Evolutionary conservation across 495 filamentous ascomycete genomes (phyloP).

Genomic region (Annulohypoxylon moriforme): DNA sequence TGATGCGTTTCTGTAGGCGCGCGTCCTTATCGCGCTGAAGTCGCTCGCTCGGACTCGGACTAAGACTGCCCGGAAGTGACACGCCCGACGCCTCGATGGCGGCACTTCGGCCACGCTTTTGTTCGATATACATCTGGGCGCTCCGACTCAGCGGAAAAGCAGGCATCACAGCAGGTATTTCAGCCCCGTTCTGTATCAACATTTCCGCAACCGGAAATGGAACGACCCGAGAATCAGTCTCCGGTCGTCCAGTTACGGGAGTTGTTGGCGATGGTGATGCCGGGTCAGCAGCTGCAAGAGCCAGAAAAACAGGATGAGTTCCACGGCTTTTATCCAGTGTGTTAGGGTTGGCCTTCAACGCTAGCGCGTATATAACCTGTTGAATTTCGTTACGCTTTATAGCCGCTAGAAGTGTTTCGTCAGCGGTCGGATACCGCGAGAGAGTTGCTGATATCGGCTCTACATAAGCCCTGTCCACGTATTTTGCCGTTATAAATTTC

Average conservation of each 20-base stretch:
- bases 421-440: constrained; percentile 80
- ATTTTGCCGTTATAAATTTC: constrained; percentile 94
- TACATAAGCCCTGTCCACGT: constrained; percentile 85
- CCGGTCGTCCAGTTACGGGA: constrained; percentile 37
- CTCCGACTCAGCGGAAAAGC: constrained; percentile 80
- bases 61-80: constrained; percentile 34
- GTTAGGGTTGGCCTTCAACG: constrained; percentile 88
- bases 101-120: constrained; percentile 71
- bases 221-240: constrained; percentile 53
- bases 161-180: constrained; percentile 77
- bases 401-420: constrained; percentile 91
- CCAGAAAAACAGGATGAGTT: constrained; percentile 89
- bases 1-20: constrained; percentile 70
- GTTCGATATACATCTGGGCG: constrained; percentile 85
- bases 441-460: constrained; percentile 78
- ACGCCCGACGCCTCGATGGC: constrained; percentile 53
- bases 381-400: constrained; percentile 96
- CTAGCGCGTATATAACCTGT: constrained; percentile 89
- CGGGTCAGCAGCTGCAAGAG: constrained; percentile 93
- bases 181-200: constrained; percentile 92
- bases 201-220: constrained; percentile 91
- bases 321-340: constrained; percentile 85
- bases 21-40: constrained; percentile 64
- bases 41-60: constrained; percentile 50
- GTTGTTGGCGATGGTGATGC: constrained; percentile 70